Evolutionary conservation across 805 yeast genomes (phyloP).

Genomic region (Ogataea glucozyma): DNA sequence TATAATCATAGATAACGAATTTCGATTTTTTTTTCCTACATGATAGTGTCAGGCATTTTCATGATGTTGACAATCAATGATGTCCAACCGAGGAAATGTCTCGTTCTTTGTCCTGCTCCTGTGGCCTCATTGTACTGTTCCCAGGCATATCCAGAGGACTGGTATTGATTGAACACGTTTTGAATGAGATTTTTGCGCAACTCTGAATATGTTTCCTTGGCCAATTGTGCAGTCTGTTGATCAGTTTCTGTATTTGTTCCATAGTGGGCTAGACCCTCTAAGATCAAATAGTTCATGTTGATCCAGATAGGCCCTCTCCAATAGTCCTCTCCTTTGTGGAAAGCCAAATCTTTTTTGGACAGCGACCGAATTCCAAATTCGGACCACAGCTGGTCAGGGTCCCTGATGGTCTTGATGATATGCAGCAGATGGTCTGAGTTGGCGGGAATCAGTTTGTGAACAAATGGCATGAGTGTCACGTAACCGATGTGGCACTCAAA

Average conservation of each 20-base stretch:
- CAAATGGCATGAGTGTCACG: slow-evolving; percentile 81
- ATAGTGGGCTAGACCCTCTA: slow-evolving; percentile 70
- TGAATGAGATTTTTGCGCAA: slow-evolving; percentile 67
- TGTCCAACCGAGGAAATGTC: slow-evolving; percentile 95
- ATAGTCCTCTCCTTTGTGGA: slow-evolving; percentile 82
- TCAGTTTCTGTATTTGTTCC: slow-evolving; percentile 34
- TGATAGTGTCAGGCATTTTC: slow-evolving; percentile 66
- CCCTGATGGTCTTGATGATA: slow-evolving; percentile 57
- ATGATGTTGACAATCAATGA: slow-evolving; percentile 77
- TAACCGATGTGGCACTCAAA: slow-evolving; percentile 90
- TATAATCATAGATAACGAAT: neutral
- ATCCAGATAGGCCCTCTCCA: slow-evolving; percentile 97
- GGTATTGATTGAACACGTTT: slow-evolving; percentile 71
- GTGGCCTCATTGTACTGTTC: slow-evolving; percentile 82
- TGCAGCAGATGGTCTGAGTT: slow-evolving; percentile 48
- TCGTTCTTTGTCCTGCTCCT: slow-evolving; percentile 79
- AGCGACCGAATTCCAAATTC: slow-evolving; percentile 79
- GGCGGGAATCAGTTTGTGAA: slow-evolving; percentile 61
- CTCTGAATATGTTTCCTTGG: slow-evolving; percentile 51
- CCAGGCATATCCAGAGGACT: slow-evolving; percentile 78
- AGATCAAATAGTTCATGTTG: slow-evolving; percentile 79
- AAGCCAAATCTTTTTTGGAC: slow-evolving; percentile 62
- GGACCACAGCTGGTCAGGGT: slow-evolving; percentile 76
- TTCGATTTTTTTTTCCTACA: neutral
- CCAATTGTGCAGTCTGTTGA: slow-evolving; percentile 37